Evolutionary conservation across 345 rosid species (phyloP).

Genomic region (Populus deltoides): DNA sequence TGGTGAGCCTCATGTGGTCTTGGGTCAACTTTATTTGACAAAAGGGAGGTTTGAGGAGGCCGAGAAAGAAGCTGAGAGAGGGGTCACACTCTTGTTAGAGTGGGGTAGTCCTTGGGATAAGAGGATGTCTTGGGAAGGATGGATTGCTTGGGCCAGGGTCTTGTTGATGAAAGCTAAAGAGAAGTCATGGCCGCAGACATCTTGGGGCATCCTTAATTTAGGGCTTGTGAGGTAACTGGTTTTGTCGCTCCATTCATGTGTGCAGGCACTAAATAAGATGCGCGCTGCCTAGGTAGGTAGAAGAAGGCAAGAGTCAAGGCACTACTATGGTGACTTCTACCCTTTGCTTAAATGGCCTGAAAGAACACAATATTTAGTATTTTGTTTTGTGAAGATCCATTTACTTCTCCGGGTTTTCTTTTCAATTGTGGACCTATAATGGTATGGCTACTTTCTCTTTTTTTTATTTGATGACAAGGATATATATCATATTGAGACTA

Average conservation of each 20-base stretch:
- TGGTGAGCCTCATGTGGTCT: conserved; percentile 75
- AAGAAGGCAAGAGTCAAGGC: no score
- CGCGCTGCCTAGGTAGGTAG: no score
- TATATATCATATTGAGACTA: no score
- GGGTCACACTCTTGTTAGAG: conserved; percentile 62
- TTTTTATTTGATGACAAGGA: no score
- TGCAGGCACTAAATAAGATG: no score
- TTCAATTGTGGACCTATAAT: no score
- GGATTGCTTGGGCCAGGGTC: conserved; percentile 89
- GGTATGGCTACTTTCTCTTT: no score
- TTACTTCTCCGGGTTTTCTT: no score
- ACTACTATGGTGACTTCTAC: no score
- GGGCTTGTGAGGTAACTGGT: conserved; percentile 61
- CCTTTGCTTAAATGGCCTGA: no score
- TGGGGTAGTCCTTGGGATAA: conserved; percentile 98
- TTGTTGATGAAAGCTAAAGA: conserved; percentile 73
- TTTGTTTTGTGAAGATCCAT: no score
- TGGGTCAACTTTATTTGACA: conserved; percentile 62
- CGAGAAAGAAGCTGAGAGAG: conserved; percentile 54
- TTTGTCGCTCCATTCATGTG: neutral
- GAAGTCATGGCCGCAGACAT: conserved; percentile 72
- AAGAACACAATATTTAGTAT: no score
- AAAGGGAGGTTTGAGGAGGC: conserved; percentile 69
- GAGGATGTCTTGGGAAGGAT: conserved; percentile 92
- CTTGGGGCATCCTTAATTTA: conserved; percentile 77